Evolutionary conservation across 2,329 filamentous ascomycete genomes (phyloP).

Genomic region (Phaeomoniella chlamydospora): DNA sequence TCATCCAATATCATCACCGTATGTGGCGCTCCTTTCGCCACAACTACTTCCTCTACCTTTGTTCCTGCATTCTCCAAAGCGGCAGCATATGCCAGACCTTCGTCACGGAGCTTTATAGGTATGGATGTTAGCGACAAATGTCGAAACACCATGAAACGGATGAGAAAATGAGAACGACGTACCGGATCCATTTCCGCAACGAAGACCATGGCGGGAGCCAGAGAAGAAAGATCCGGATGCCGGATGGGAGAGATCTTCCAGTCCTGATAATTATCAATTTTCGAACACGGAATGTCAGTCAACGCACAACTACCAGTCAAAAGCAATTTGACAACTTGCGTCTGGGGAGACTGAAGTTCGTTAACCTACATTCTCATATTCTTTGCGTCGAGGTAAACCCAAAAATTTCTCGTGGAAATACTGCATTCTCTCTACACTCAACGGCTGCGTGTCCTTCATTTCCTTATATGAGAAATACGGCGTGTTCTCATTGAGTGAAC

Average conservation of each 20-base stretch:
- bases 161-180: background rate
- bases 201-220: conserved; percentile 23
- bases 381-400: conserved; percentile 19
- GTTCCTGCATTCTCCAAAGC: background rate
- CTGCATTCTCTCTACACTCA: conserved; percentile 21
- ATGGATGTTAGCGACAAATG: too few species aligned
- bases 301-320: too few species aligned
- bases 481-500: conserved; percentile 17
- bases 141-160: too few species aligned
- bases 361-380: conserved; percentile 18
- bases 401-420: conserved; percentile 24
- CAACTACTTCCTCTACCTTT: background rate
- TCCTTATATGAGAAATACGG: conserved; percentile 25
- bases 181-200: conserved; percentile 23
- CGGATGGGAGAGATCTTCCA: conserved; percentile 28
- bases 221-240: conserved; percentile 17
- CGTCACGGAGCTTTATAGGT: too few species aligned
- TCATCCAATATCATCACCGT: background rate
- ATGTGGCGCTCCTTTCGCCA: background rate
- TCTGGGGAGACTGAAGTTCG: too few species aligned
- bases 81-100: background rate
- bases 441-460: conserved; percentile 20
- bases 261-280: conserved; percentile 22
- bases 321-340: too few species aligned
- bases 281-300: too few species aligned